Base-by-base conservation (phyloP, 176 grass and related monocot genomes). In the Alopecurus myosuroides region DNA sequence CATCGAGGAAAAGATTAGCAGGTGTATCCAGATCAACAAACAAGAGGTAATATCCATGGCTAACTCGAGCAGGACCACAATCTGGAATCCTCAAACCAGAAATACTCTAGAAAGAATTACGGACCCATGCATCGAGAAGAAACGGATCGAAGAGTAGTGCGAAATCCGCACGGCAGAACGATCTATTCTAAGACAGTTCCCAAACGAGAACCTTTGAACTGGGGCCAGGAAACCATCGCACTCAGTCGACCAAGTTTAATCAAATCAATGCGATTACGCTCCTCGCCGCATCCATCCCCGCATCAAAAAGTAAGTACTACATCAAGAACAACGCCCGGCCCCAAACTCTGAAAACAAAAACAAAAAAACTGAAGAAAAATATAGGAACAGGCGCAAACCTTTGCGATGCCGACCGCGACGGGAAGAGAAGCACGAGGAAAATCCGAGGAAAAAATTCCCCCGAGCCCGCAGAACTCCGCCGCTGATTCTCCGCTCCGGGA, bases 351-450 rank as follows among this genome's bases (percentile, higher is more conserved):
- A 10, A 28, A 65, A 19, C 25, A 49, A 17, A 17, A 35, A 35
- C 34, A 35, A 45, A 40, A 40, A 68, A 42, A 25, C 20, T 31
- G 14, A 61, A 34, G 6, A n/a, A 70, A 11, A n/a, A 56, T 67
- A 15, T 3, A 49, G 36, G 52, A 70, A 79, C 36, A 66, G 66
- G 49, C 72, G 67, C 61, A 53, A 70, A 88, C 86, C 86, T 88
- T 77, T 28, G 61, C 61, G 86, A 87, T 63, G 77, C 11, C 58
- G 33, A 12, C 2, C 19, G 20, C 71, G 49, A 7, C 1, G 28
- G 74, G 75, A 67, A 69, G 20, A 57, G 28, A 8, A 44, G 51
- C 37, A 28, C 86, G 60, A 22, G 5, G 57, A 73, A 76, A n/a
- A 1, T 30, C 82, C 29, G 22, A 26, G 33, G 72, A 51, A 67